phyloP scores from a whole-genome alignment of 2,329 filamentous ascomycete species.

The Monosporascus cannonballus region DNA sequence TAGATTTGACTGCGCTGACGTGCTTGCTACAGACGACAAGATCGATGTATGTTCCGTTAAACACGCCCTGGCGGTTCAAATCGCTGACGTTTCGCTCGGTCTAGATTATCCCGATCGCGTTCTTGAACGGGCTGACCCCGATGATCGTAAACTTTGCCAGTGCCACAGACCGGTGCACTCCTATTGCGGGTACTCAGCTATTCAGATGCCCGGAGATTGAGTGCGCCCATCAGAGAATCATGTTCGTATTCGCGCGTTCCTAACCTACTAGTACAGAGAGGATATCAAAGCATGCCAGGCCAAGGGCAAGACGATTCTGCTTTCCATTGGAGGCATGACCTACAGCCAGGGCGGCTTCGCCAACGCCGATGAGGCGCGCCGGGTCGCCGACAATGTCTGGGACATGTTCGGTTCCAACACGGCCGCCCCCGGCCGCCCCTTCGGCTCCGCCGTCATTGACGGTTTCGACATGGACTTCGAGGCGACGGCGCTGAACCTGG shows the following conservation, averaged over 20 bases:
- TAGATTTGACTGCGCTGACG: slow-evolving; percentile 4
- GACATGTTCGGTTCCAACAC: slow-evolving; percentile 56
- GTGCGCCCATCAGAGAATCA: slow-evolving; percentile 31
- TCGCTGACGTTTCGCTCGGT: background rate
- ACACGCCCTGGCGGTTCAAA: background rate
- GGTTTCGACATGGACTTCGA: slow-evolving; percentile 74
- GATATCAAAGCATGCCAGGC: slow-evolving; percentile 53
- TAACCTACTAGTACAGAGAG: slow-evolving; percentile 18
- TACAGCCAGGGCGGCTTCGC: slow-evolving; percentile 60
- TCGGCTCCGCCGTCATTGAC: slow-evolving; percentile 57
- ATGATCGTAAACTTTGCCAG: slow-evolving; percentile 56
- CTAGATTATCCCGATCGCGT: slow-evolving; percentile 56
- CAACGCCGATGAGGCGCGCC: slow-evolving; percentile 39
- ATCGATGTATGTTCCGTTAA: slow-evolving; percentile 30
- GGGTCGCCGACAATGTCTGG: slow-evolving; percentile 59
- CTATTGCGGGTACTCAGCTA: slow-evolving; percentile 48
- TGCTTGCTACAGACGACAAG: slow-evolving; percentile 27
- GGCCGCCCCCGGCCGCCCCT: slow-evolving; percentile 50
- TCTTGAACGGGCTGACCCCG: slow-evolving; percentile 49
- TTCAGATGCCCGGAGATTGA: slow-evolving; percentile 56
- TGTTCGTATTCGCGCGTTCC: background rate
- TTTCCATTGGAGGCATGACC: slow-evolving; percentile 63
- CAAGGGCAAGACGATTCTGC: slow-evolving; percentile 60
- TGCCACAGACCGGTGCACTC: slow-evolving; percentile 48
- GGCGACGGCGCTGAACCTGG: slow-evolving; percentile 48